Evolutionary conservation across 495 filamentous ascomycete species (phyloP).

Genomic region (Xylaria acuta): DNA sequence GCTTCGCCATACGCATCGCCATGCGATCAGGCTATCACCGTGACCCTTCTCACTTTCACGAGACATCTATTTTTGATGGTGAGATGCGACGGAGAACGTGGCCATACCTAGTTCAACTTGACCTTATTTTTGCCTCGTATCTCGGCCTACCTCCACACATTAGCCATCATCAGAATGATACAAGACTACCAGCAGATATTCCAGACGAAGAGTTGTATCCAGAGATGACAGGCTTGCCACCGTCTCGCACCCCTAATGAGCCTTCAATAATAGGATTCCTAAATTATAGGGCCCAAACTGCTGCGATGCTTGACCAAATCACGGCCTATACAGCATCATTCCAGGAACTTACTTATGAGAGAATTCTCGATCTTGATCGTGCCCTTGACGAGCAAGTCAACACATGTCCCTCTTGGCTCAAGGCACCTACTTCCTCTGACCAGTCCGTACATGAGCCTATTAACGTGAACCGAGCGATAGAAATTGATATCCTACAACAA

Average conservation of each 20-base stretch:
- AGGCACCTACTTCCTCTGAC: background rate
- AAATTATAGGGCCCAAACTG: slow-evolving; percentile 5
- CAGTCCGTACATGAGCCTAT: background rate
- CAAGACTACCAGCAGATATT: background rate
- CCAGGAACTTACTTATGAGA: background rate
- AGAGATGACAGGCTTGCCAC: background rate
- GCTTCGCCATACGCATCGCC: background rate
- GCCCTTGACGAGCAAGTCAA: background rate
- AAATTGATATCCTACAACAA: slow-evolving; percentile 1
- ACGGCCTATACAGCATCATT: background rate
- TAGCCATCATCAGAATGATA: background rate
- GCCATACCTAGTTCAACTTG: background rate
- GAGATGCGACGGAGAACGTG: background rate
- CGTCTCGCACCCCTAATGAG: background rate
- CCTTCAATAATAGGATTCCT: background rate
- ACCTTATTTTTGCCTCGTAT: background rate
- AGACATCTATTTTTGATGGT: background rate
- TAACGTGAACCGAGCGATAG: background rate
- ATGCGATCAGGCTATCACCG: slow-evolving; percentile 4
- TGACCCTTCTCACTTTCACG: background rate
- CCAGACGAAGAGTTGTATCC: background rate
- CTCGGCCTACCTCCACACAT: background rate
- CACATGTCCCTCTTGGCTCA: background rate
- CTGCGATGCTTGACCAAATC: background rate
- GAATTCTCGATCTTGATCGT: background rate